A percentile compares a stretch with the other conserved stretches of the same genome.
Conservation (phyloP, 495 filamentous ascomycete species). For the Chaetomium cochliodes region DNA sequence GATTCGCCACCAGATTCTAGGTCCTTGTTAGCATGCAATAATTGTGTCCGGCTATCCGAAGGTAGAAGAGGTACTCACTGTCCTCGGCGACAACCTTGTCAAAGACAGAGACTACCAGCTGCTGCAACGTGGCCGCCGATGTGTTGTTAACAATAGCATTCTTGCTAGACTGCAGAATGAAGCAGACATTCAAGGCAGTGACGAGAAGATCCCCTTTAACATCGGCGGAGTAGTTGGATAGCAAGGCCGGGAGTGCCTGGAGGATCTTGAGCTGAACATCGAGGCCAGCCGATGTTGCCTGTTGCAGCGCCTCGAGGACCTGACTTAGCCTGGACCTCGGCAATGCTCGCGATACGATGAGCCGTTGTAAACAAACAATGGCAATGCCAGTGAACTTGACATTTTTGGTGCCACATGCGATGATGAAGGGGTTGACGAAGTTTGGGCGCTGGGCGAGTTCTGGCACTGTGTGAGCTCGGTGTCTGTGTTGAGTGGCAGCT, state of each 20-base stretch:
- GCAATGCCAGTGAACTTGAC: conserved; percentile 83
- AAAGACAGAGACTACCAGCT: conserved; percentile 87
- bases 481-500: not conserved
- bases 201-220: conserved; percentile 77
- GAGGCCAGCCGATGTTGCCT: conserved; percentile 69
- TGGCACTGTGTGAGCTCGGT: conserved; percentile 39
- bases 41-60: not conserved
- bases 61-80: conserved; percentile 45
- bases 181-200: conserved; percentile 83
- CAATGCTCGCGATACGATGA: conserved; percentile 76
- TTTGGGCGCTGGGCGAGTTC: conserved; percentile 77
- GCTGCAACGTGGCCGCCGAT: conserved; percentile 89
- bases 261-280: conserved; percentile 96
- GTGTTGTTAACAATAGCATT: conserved; percentile 90
- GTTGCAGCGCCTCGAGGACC: conserved; percentile 80
- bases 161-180: conserved; percentile 83
- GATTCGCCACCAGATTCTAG: conserved; percentile 50
- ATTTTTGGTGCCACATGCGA: conserved; percentile 87
- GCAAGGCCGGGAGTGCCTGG: conserved; percentile 83
- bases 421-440: conserved; percentile 88
- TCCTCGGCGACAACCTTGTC: conserved; percentile 87
- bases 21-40: conserved; percentile 13
- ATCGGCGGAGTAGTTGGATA: conserved; percentile 86
- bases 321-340: conserved; percentile 72
- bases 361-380: conserved; percentile 81